A percentile compares a stretch with the other conserved stretches of the same genome.
Evolutionary conservation across 768 basidiomycete genomes (phyloP).

Genomic region (Mycena kentingensis): DNA sequence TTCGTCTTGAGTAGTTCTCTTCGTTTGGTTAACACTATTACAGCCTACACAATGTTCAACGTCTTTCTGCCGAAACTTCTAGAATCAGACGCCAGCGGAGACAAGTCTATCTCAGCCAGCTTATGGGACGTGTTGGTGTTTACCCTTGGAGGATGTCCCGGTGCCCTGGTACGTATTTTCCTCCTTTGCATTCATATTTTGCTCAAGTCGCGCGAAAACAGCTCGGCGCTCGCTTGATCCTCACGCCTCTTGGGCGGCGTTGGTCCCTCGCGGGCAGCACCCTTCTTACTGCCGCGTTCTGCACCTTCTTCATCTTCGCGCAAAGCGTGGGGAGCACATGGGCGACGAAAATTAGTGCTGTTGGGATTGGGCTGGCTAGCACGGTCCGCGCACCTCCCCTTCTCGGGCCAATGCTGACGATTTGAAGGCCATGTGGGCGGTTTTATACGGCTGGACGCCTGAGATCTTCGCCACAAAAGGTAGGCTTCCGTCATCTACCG

Average conservation of each 20-base stretch:
- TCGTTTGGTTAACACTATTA: neutral
- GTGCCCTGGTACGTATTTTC: constrained; percentile 63
- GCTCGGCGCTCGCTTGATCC: constrained; percentile 86
- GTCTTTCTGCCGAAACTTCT: constrained; percentile 86
- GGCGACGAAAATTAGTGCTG: constrained; percentile 63
- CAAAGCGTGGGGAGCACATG: constrained; percentile 59
- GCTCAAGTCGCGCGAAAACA: constrained; percentile 28
- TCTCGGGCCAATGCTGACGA: neutral
- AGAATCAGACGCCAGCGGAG: constrained; percentile 42
- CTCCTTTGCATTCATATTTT: constrained; percentile 2
- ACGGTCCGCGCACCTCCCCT: constrained; percentile 48
- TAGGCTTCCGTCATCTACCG: constrained; percentile 26
- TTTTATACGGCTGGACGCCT: constrained; percentile 89
- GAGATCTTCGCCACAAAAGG: constrained; percentile 83
- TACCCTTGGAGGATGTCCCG: constrained; percentile 82
- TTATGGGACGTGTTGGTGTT: constrained; percentile 88
- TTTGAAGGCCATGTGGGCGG: constrained; percentile 77
- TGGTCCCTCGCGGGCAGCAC: constrained; percentile 77
- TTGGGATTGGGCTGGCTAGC: constrained; percentile 49
- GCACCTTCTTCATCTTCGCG: constrained; percentile 66
- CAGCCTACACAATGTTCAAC: constrained; percentile 91
- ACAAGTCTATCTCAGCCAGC: constrained; percentile 58
- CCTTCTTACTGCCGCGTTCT: constrained; percentile 74
- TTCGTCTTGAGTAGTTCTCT: constrained; percentile 34
- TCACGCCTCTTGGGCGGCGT: constrained; percentile 65